These are phyloP conservation scores for Lagenidium giganteum DNA, from an alignment of 352 stramenopile species.

Conservation along the genomic window DNA sequence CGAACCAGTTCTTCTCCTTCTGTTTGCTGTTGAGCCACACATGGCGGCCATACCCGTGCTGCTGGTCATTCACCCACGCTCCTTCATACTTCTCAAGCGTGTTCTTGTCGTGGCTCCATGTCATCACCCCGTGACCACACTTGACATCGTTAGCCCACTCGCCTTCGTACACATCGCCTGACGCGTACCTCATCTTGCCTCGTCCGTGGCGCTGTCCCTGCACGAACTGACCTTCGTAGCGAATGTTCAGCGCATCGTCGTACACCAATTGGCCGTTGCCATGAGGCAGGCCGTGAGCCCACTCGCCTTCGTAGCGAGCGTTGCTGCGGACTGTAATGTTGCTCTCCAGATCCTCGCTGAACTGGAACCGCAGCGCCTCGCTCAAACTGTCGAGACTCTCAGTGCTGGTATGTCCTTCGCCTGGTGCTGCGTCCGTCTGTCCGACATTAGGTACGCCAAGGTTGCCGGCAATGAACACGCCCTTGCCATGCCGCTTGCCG, in stretches of 20 bases:
- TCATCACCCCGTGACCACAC: slow-evolving; percentile 71
- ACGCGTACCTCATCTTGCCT: slow-evolving; percentile 64
- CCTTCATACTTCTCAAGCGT: slow-evolving; percentile 64
- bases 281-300: slow-evolving; percentile 61
- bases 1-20: slow-evolving; percentile 78
- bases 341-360: neutral
- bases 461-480: slow-evolving; percentile 44
- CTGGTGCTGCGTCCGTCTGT: neutral
- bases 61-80: slow-evolving; percentile 62
- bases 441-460: slow-evolving; percentile 7
- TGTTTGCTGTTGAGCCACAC: slow-evolving; percentile 50
- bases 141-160: slow-evolving; percentile 71
- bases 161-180: slow-evolving; percentile 61
- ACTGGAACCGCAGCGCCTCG: too few relatives aligned
- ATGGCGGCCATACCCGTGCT: slow-evolving; percentile 75
- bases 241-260: slow-evolving; percentile 40
- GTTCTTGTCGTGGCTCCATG: slow-evolving; percentile 32
- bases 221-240: slow-evolving; percentile 56
- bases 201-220: slow-evolving; percentile 43
- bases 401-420: too few relatives aligned
- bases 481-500: slow-evolving; percentile 73
- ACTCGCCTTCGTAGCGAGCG: slow-evolving; percentile 76
- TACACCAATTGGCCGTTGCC: slow-evolving; percentile 73
- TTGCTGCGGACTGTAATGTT: slow-evolving; percentile 31
- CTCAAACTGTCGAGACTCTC: too few relatives aligned